Evolutionary conservation across 192 early-diverging fungal genomes (phyloP).

Genomic region (Neocallimastix lanati): DNA sequence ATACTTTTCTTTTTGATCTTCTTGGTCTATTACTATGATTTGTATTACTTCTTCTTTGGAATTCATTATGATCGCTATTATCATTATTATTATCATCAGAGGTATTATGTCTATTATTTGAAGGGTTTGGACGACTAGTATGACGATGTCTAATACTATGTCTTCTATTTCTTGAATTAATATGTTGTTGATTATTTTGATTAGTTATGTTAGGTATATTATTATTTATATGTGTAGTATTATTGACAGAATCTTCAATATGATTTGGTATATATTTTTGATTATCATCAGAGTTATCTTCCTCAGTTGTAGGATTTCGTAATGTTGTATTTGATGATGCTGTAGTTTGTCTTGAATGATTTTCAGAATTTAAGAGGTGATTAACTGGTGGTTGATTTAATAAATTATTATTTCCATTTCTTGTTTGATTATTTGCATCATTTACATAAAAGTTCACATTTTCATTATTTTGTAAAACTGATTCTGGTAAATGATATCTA

Average conservation of each 20-base stretch:
- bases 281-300: background rate
- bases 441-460: background rate
- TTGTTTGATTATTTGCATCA: background rate
- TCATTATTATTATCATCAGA: background rate
- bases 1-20: background rate
- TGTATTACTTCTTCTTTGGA: background rate
- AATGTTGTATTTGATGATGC: background rate
- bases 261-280: background rate
- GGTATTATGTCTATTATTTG: background rate
- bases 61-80: background rate
- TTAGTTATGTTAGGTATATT: no score
- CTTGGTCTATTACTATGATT: background rate
- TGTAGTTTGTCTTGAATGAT: background rate
- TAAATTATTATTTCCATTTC: background rate
- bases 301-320: background rate
- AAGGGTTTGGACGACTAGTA: background rate
- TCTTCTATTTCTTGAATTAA: background rate
- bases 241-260: background rate
- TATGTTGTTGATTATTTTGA: no score
- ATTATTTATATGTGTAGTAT: background rate
- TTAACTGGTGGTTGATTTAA: background rate
- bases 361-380: background rate
- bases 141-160: background rate
- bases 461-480: background rate
- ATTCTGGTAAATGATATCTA: background rate